Conservation (phyloP, 2,329 filamentous ascomycete species). For the Harringtonia lauricola region DNA sequence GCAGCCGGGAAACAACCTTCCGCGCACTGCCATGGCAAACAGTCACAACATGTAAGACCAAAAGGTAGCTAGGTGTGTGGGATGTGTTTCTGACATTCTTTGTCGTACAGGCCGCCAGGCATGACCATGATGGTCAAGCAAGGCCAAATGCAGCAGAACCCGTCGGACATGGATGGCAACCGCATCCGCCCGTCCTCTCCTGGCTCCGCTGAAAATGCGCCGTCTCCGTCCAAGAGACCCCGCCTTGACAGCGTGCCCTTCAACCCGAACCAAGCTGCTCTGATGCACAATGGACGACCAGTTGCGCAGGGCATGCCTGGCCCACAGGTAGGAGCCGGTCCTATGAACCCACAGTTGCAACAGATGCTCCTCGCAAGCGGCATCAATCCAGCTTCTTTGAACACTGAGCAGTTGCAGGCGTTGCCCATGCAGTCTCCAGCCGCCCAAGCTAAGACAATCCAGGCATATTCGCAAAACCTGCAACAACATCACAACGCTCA, state of each 20-base stretch:
- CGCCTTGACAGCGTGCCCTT: conserved; percentile 67
- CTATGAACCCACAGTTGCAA: conserved; percentile 39
- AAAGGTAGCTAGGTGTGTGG: background rate
- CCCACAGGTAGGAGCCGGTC: conserved; percentile 50
- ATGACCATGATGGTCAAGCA: conserved; percentile 60
- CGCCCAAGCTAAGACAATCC: conserved; percentile 72
- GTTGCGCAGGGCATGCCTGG: conserved; percentile 57
- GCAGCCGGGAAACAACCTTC: conserved; percentile 50
- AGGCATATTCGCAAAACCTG: conserved; percentile 77
- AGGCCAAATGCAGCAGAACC: conserved; percentile 75
- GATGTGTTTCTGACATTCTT: background rate
- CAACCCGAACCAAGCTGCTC: conserved; percentile 57
- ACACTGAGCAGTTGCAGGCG: conserved; percentile 62
- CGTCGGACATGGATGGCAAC: conserved; percentile 77
- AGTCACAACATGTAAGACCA: conserved; percentile 58
- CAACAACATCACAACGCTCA: conserved; percentile 71
- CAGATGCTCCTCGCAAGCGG: conserved; percentile 57
- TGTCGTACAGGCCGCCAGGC: conserved; percentile 43
- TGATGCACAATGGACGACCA: conserved; percentile 67
- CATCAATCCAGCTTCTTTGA: conserved; percentile 65
- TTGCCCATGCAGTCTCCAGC: conserved; percentile 42
- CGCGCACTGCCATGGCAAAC: conserved; percentile 68
- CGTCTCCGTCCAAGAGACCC: conserved; percentile 83
- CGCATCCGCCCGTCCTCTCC: conserved; percentile 74
- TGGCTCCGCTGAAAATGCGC: conserved; percentile 72